Evolutionary conservation across 768 basidiomycete species (phyloP), one percentile per base, ranked within the genome.

Genomic region (Boletus tylopilopsis): DNA sequence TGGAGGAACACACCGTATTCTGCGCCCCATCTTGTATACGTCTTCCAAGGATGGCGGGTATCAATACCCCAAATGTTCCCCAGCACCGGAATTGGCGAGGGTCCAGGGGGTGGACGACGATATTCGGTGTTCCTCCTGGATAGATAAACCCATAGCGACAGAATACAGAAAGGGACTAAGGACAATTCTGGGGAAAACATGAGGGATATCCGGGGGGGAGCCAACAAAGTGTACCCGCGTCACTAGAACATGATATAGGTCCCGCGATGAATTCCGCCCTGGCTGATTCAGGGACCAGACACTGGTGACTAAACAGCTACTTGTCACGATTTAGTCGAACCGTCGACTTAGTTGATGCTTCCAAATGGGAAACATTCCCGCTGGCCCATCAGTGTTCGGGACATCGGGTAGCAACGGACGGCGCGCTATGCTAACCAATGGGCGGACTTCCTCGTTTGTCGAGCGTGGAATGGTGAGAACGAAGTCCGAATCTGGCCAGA

Each of bases 61-160:
- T 64, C 55, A 5, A 65, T 51, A 12, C 51, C 58, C 0, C 23
- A 12, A 19, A 65, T 24, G 9, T 66, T 64, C 19, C 61, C 62
- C 2, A 64, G 21, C 13, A 61, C 0, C 0, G 64, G 64, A 9
- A 25, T 44, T n/a, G 50, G 62, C 1, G 50, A 55, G 9, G 61
- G 61, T 15, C 62, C 58, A 30, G 64, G 62, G 36, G 61, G 64
- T 11, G 61, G 44, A 13, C 42, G 49, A 30, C 22, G 61, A 24
- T 43, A 50, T 12, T 15, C 11, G 6, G 16, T n/a, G 12, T 44
- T 34, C 45, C 48, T 49, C 38, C 39, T 64, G 23, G 27, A 38
- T n/a, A 63, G 37, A 39, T 36, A 37, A 22, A 16, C 34, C 8
- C 53, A 21, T 15, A 61, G 19, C 2, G 58, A 48, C 15, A 44